Conservation (phyloP, 495 filamentous ascomycete species). For the Penicillium paradoxum region DNA sequence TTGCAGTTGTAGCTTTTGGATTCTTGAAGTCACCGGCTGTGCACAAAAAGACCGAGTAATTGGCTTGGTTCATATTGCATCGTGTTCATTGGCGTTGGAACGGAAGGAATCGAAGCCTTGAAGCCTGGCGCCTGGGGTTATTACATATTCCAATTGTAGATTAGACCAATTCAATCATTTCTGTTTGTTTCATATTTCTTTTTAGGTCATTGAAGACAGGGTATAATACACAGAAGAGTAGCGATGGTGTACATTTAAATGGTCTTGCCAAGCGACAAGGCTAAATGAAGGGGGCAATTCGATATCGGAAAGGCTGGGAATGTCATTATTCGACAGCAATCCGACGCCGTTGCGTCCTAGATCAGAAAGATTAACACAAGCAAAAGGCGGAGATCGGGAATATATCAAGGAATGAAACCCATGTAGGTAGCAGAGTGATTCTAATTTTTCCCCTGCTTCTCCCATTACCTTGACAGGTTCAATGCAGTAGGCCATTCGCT, state of each 20-base stretch:
- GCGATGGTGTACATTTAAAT: neutral
- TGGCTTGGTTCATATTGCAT: neutral
- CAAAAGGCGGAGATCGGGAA: too few relatives aligned
- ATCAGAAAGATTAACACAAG: neutral
- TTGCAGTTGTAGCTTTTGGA: constrained; percentile 65
- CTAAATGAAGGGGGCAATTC: neutral
- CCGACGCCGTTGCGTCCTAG: neutral
- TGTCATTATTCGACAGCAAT: neutral
- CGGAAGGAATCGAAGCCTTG: neutral
- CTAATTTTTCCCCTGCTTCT: too few relatives aligned
- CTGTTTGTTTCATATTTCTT: neutral
- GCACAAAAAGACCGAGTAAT: constrained; percentile 16
- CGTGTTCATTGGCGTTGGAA: neutral
- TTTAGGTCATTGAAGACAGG: neutral
- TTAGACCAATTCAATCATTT: neutral
- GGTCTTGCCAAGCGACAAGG: neutral
- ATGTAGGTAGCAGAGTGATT: too few relatives aligned
- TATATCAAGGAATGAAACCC: too few relatives aligned
- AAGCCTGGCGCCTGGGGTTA: neutral
- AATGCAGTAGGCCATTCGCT: neutral
- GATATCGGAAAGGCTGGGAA: neutral
- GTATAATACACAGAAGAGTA: constrained; percentile 15
- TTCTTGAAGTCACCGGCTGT: constrained; percentile 49
- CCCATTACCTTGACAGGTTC: too few relatives aligned
- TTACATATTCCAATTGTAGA: neutral